Conservation (phyloP, 352 stramenopile genomes). For the Aphanomyces stellatus region DNA sequence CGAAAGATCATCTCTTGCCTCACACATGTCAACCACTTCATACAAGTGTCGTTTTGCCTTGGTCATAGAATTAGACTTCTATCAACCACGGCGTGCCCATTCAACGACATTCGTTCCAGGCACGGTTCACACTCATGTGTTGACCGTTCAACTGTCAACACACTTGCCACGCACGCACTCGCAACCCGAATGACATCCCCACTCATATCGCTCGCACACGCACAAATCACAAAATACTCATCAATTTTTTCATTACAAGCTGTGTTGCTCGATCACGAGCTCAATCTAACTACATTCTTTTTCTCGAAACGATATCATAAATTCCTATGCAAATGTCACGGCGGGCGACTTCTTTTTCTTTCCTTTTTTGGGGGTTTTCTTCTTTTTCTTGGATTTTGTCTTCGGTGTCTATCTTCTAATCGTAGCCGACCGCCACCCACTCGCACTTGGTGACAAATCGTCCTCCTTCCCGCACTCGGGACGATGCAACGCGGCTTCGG, state of each 20-base stretch:
- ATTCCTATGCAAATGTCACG: neutral
- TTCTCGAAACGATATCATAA: neutral
- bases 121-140: neutral
- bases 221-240: neutral
- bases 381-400: constrained; percentile 11
- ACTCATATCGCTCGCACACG: neutral
- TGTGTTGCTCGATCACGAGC: neutral
- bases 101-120: neutral
- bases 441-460: constrained; percentile 76
- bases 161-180: neutral
- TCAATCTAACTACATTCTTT: neutral
- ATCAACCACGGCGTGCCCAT: neutral
- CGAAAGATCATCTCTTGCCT: no score
- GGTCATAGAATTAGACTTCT: neutral
- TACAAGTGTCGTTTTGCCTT: no score
- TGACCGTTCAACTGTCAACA: neutral
- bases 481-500: constrained; percentile 68
- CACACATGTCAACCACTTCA: no score
- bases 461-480: constrained; percentile 68
- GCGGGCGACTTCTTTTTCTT: constrained; percentile 5
- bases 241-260: constrained; percentile 2
- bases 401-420: neutral
- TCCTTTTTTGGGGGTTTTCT: constrained; percentile 5
- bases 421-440: constrained; percentile 46
- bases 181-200: neutral